These are phyloP conservation scores for Lipomyces anomalus DNA, from an alignment of 805 yeast genomes.

Conservation along the genomic window DNA sequence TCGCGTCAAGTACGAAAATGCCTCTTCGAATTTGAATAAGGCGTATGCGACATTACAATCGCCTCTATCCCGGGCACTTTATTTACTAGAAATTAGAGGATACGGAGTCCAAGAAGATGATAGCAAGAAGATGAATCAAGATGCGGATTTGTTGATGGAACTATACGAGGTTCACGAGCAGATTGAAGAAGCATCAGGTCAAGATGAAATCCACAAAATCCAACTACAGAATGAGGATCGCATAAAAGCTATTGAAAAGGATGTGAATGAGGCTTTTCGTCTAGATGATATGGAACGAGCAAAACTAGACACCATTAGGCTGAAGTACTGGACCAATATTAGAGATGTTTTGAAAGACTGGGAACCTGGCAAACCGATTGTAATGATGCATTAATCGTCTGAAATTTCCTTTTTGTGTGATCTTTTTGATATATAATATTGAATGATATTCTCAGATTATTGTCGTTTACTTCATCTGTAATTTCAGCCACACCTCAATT, in stretches of 20 bases:
- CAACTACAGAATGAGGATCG: conserved; percentile 53
- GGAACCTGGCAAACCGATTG: conserved; percentile 28
- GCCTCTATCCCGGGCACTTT: conserved; percentile 68
- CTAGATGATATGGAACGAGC: conserved; percentile 51
- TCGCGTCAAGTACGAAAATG: conserved; percentile 31
- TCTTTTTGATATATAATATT: too few relatives aligned
- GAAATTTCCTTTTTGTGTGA: too few relatives aligned
- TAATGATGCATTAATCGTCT: conserved; percentile 23
- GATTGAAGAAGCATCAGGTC: conserved; percentile 58
- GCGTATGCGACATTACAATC: conserved; percentile 69
- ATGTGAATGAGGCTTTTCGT: conserved; percentile 45
- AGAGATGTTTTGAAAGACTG: conserved; percentile 57
- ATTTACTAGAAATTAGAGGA: conserved; percentile 44
- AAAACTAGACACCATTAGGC: conserved; percentile 58
- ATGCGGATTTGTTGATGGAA: conserved; percentile 59
- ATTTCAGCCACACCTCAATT: too few relatives aligned
- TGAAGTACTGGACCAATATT: conserved; percentile 82
- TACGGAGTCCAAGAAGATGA: conserved; percentile 50
- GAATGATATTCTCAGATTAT: too few relatives aligned
- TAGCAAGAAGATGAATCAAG: conserved; percentile 40
- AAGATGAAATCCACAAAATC: conserved; percentile 51
- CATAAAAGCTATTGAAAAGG: conserved; percentile 42
- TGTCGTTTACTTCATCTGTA: too few relatives aligned
- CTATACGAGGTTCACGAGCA: conserved; percentile 82
- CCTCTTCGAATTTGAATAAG: conserved; percentile 57